Evolutionary conservation across 1,284 basidiomycete genomes (phyloP).

Genomic region (Paramarasmius palmivorus): DNA sequence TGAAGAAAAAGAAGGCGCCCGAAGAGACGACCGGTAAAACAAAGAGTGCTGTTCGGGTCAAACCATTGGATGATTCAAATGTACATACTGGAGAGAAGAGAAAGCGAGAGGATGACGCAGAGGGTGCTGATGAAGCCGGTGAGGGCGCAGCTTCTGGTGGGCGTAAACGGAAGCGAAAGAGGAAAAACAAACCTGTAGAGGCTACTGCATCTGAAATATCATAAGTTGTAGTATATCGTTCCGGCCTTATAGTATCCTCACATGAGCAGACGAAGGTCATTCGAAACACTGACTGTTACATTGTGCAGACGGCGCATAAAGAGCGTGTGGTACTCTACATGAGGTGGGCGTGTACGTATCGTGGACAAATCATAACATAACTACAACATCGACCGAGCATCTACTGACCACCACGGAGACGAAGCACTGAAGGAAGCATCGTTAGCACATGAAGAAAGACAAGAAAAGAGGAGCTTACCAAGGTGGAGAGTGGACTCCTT

Average conservation of each 20-base stretch:
- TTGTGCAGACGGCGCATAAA: not conserved
- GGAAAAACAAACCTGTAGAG: constrained; percentile 3
- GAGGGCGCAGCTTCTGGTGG: not conserved
- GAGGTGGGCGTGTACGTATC: not conserved
- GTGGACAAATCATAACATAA: constrained; percentile 2
- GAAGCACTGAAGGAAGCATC: constrained; percentile 53
- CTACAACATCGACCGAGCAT: constrained; percentile 24
- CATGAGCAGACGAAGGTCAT: too few relatives aligned
- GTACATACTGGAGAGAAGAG: not conserved
- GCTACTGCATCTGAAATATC: not conserved
- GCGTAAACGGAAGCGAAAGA: constrained; percentile 8
- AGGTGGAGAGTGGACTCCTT: constrained; percentile 67
- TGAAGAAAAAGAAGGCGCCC: constrained; percentile 78
- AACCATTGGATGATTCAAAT: not conserved
- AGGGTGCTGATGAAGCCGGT: not conserved
- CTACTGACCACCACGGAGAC: constrained; percentile 70
- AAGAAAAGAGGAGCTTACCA: constrained; percentile 45
- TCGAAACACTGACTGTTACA: not conserved
- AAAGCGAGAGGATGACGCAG: not conserved
- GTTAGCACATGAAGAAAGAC: constrained; percentile 51
- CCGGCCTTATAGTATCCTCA: too few relatives aligned
- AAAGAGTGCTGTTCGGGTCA: constrained; percentile 15
- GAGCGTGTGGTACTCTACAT: constrained; percentile 39
- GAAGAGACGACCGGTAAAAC: not conserved
- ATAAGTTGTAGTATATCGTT: too few relatives aligned